phyloP scores from a whole-genome alignment of 2,329 filamentous ascomycete species.

The Apiospora hydei region DNA sequence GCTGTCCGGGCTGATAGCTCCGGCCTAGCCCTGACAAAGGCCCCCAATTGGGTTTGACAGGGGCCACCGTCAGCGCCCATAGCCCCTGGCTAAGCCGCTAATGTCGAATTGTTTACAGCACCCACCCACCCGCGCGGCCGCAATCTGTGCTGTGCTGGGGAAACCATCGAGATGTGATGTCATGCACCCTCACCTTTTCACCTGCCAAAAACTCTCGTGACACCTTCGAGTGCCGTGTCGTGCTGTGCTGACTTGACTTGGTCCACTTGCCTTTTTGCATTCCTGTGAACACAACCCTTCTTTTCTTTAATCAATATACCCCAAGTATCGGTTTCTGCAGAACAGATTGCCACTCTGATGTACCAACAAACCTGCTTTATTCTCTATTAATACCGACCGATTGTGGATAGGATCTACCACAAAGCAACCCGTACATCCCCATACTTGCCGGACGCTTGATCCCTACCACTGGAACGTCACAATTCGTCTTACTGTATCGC shows the following conservation, averaged over 20 bases:
- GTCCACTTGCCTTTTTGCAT: background rate
- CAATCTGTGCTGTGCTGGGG: background rate
- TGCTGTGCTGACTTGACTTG: background rate
- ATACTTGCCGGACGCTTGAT: background rate
- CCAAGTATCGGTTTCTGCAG: slow-evolving; percentile 1
- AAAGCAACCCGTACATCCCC: background rate
- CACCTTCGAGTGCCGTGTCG: background rate
- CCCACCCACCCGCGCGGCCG: background rate
- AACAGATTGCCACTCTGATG: background rate
- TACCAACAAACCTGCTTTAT: background rate
- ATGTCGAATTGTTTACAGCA: background rate
- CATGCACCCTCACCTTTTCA: slow-evolving; percentile 8
- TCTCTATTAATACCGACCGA: slow-evolving; percentile 7
- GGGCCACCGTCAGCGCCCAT: background rate
- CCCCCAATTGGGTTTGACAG: slow-evolving; percentile 8
- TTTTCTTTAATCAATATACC: background rate
- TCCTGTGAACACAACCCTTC: background rate
- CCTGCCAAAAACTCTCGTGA: slow-evolving; percentile 17
- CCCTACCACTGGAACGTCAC: slow-evolving; percentile 3
- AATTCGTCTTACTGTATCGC: background rate
- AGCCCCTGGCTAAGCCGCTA: slow-evolving; percentile 13
- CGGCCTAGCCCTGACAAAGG: background rate
- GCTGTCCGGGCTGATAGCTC: slow-evolving; percentile 3
- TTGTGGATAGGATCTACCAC: background rate
- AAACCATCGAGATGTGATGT: slow-evolving; percentile 8